These are phyloP conservation scores for Umbelopsis isabellina DNA, from an alignment of 192 early-diverging fungal genomes.

Conservation along the genomic window DNA sequence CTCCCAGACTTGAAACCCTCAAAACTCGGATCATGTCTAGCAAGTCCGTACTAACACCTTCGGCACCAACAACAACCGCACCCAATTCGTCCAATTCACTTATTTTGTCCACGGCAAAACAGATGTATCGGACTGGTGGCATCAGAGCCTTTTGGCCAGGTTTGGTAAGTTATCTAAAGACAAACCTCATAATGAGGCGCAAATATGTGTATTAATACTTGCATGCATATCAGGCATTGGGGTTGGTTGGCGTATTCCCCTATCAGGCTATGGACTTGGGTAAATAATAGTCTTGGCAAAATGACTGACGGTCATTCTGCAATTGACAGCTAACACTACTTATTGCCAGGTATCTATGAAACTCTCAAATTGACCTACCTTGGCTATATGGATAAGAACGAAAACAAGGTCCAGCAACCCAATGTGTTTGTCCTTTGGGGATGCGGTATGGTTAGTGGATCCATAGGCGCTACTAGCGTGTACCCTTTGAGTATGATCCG, in stretches of 20 bases:
- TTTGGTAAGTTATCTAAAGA: slow-evolving; percentile 18
- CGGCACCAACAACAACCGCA: slow-evolving; percentile 8
- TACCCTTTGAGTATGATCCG: slow-evolving; percentile 77
- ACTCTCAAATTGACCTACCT: slow-evolving; percentile 67
- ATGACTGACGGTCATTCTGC: not conserved
- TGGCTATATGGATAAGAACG: slow-evolving; percentile 41
- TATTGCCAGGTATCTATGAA: slow-evolving; percentile 57
- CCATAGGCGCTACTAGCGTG: slow-evolving; percentile 67
- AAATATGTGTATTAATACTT: slow-evolving; percentile 45
- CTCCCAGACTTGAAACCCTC: slow-evolving; percentile 58
- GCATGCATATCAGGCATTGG: not conserved
- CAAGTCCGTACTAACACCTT: slow-evolving; percentile 32
- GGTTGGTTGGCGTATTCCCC: slow-evolving; percentile 73
- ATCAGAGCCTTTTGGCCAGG: slow-evolving; percentile 64
- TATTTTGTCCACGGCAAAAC: slow-evolving; percentile 53
- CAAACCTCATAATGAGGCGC: not conserved
- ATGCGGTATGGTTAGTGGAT: slow-evolving; percentile 70
- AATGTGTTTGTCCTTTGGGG: slow-evolving; percentile 57
- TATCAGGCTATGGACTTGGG: slow-evolving; percentile 76
- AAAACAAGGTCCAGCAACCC: slow-evolving; percentile 38
- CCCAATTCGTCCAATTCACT: slow-evolving; percentile 29
- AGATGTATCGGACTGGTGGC: slow-evolving; percentile 67
- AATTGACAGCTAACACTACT: not conserved
- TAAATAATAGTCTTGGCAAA: not conserved
- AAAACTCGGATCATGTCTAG: slow-evolving; percentile 78